A percentile compares a stretch with the other conserved stretches of the same genome.
phyloP scores from a whole-genome alignment of 345 rosid genomes.

The Arabidopsis thaliana region TAIR10.1 NC_003074.8:16895001-16895500 shows the following conservation, averaged over 20 bases:
- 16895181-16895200: conserved; percentile 2
- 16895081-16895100: neutral
- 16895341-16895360: conserved; percentile 6
- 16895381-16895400: conserved; percentile 20
- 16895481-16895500: neutral
- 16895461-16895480: neutral
- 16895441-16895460: neutral
- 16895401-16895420: neutral
- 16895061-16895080: neutral
- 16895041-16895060: neutral
- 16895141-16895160: conserved; percentile 4
- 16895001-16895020: conserved; percentile 19
- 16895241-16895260: neutral
- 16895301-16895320: neutral
- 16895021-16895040: conserved; percentile 19
- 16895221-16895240: neutral
- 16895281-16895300: conserved; percentile 23
- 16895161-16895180: neutral
- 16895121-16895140: conserved; percentile 2
- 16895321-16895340: neutral
- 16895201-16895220: neutral
- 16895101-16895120: neutral
- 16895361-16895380: conserved; percentile 40
- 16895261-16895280: neutral
- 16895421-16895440: neutral